Conservation (phyloP, 371 early-diverging fungal species). For the Rhizopus arrhizus region DNA sequence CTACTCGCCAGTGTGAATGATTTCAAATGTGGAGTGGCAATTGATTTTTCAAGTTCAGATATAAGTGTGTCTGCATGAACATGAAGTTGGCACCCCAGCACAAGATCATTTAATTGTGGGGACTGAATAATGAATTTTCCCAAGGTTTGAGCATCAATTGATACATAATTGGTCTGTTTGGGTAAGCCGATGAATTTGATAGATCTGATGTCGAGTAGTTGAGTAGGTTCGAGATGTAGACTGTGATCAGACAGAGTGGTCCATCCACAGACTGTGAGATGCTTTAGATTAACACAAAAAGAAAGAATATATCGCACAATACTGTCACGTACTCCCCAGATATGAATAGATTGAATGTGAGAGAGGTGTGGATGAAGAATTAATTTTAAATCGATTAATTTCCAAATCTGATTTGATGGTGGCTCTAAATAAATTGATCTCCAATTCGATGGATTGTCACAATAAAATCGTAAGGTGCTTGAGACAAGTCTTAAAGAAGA, state of each 20-base stretch:
- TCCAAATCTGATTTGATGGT: constrained; percentile 19
- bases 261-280: constrained; percentile 37
- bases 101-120: constrained; percentile 26
- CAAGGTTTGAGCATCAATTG: constrained; percentile 33
- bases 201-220: constrained; percentile 6
- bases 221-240: constrained; percentile 18
- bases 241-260: constrained; percentile 38
- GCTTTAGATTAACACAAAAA: constrained; percentile 27
- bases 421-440: constrained; percentile 10
- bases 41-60: constrained; percentile 20
- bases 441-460: constrained; percentile 24
- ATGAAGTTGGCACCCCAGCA: constrained; percentile 29
- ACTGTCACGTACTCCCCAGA: constrained; percentile 35
- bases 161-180: constrained; percentile 27
- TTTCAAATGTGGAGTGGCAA: constrained; percentile 1
- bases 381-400: constrained; percentile 16
- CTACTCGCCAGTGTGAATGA: constrained; percentile 19
- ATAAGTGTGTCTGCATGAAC: constrained; percentile 38
- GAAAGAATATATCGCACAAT: constrained; percentile 32
- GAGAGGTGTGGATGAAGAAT: constrained; percentile 25
- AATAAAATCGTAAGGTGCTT: constrained; percentile 15
- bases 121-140: constrained; percentile 26
- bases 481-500: constrained; percentile 15
- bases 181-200: constrained; percentile 20
- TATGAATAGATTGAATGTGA: constrained; percentile 28